Percentiles rank a stretch among this genome's conserved stretches.
phyloP scores from a whole-genome alignment of 305 asterid genomes.

The Rubia tinctorum region DNA sequence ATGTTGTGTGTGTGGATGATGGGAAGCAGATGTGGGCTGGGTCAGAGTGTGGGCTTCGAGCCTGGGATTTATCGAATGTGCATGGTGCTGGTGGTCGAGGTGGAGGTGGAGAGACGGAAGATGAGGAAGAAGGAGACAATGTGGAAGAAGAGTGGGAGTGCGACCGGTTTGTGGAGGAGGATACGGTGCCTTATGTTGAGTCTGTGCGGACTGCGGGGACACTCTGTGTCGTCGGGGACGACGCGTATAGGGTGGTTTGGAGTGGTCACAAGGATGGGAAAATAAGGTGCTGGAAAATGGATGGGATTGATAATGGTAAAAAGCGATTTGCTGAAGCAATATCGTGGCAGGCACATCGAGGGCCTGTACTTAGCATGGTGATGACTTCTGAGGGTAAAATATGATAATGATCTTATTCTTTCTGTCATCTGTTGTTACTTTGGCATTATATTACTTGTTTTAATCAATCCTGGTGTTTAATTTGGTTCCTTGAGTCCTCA shows the following conservation, averaged over 20 bases:
- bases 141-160: slow-evolving; percentile 17
- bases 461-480: neutral
- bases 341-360: slow-evolving; percentile 89
- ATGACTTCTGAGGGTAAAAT: slow-evolving; percentile 71
- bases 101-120: slow-evolving; percentile 14
- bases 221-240: slow-evolving; percentile 73
- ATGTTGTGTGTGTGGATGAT: slow-evolving; percentile 44
- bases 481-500: neutral
- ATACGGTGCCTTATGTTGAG: slow-evolving; percentile 58
- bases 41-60: slow-evolving; percentile 72
- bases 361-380: slow-evolving; percentile 81
- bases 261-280: slow-evolving; percentile 93
- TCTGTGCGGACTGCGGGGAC: slow-evolving; percentile 52
- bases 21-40: slow-evolving; percentile 92
- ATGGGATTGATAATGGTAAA: slow-evolving; percentile 25
- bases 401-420: slow-evolving; percentile 8
- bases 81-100: slow-evolving; percentile 31
- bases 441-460: neutral
- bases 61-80: slow-evolving; percentile 66
- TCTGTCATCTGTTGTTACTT: neutral
- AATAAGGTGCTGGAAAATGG: slow-evolving; percentile 81
- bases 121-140: slow-evolving; percentile 27
- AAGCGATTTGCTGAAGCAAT: slow-evolving; percentile 53
- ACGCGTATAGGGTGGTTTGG: slow-evolving; percentile 75
- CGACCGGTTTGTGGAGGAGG: slow-evolving; percentile 45